Conservation (phyloP, 306 rosid genomes). For the Cucurbita argyrosperma region DNA sequence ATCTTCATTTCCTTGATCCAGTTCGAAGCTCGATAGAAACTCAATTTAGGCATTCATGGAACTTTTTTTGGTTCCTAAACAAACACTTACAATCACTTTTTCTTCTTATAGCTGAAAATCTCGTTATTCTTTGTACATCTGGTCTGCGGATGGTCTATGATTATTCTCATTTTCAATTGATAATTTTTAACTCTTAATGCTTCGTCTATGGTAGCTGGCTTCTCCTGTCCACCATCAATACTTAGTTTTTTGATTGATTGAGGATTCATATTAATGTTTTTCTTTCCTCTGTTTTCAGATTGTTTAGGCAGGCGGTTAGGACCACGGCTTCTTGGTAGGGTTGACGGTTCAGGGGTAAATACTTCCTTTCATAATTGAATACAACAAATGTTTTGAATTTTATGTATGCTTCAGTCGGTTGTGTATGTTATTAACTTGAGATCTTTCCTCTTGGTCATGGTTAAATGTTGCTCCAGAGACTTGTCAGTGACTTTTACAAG, state of each 20-base stretch:
- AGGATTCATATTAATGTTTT: slow-evolving; percentile 7
- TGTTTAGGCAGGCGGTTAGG: slow-evolving; percentile 98
- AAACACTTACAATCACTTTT: not conserved
- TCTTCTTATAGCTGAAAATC: not conserved
- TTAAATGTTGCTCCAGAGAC: slow-evolving; percentile 45
- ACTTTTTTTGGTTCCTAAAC: not conserved
- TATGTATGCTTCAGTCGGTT: not conserved
- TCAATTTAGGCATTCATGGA: not conserved
- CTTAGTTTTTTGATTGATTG: not conserved
- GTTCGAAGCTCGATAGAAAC: not conserved
- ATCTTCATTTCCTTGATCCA: not conserved
- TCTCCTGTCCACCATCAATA: not conserved
- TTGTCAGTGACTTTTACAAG: slow-evolving; percentile 77
- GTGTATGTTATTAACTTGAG: slow-evolving; percentile 9
- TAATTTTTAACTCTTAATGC: not conserved
- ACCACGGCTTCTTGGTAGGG: slow-evolving; percentile 91
- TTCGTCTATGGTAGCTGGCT: not conserved
- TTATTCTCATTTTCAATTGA: not conserved
- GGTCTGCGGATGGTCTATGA: not conserved
- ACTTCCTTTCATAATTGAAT: slow-evolving; percentile 9
- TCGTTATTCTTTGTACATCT: not conserved
- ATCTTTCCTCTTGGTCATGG: slow-evolving; percentile 14
- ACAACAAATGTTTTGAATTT: not conserved
- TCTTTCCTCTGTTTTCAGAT: slow-evolving; percentile 39
- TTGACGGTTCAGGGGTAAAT: slow-evolving; percentile 90